These are phyloP conservation scores for Geoglossum cookeanum DNA, from an alignment of 2,329 filamentous ascomycete species.

Conservation along the genomic window DNA sequence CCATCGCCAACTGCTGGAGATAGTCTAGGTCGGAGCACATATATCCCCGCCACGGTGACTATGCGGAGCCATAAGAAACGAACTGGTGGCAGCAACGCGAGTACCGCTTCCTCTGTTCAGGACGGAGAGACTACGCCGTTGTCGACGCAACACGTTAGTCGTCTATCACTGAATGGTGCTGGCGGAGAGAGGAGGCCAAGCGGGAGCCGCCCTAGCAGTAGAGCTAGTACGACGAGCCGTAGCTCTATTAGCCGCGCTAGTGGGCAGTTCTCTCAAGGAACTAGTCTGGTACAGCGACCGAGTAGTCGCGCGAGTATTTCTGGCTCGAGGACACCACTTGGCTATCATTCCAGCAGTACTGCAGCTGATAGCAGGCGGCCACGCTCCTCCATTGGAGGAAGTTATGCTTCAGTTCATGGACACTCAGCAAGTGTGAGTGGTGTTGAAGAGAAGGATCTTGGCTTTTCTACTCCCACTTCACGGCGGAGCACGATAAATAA, in stretches of 20 bases:
- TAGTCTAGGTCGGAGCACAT: conserved; percentile 27
- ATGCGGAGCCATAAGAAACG: conserved; percentile 50
- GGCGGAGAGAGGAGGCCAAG: neutral
- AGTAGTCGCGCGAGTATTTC: conserved; percentile 15
- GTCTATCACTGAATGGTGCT: conserved; percentile 8
- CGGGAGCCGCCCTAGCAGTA: conserved; percentile 39
- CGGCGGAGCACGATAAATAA: conserved; percentile 25
- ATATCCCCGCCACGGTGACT: conserved; percentile 36
- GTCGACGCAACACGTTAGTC: conserved; percentile 18
- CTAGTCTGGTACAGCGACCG: conserved; percentile 26
- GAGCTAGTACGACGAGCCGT: conserved; percentile 41
- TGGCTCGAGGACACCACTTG: conserved; percentile 17
- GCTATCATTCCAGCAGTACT: conserved; percentile 16
- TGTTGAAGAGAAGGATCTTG: conserved; percentile 7
- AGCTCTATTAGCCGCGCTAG: conserved; percentile 18
- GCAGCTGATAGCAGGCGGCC: conserved; percentile 15
- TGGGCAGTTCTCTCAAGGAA: conserved; percentile 11
- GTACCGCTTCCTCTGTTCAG: conserved; percentile 25
- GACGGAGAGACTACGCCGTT: conserved; percentile 13
- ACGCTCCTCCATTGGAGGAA: conserved; percentile 16
- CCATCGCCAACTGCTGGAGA: conserved; percentile 42
- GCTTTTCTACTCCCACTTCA: conserved; percentile 25
- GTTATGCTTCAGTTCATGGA: conserved; percentile 13
- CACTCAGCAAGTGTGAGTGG: conserved; percentile 18
- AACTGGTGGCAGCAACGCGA: conserved; percentile 32